Percentiles rank a stretch among this genome's conserved stretches.
Evolutionary conservation across 495 filamentous ascomycete genomes (phyloP).

Genomic region (Annulohypoxylon bovei): DNA sequence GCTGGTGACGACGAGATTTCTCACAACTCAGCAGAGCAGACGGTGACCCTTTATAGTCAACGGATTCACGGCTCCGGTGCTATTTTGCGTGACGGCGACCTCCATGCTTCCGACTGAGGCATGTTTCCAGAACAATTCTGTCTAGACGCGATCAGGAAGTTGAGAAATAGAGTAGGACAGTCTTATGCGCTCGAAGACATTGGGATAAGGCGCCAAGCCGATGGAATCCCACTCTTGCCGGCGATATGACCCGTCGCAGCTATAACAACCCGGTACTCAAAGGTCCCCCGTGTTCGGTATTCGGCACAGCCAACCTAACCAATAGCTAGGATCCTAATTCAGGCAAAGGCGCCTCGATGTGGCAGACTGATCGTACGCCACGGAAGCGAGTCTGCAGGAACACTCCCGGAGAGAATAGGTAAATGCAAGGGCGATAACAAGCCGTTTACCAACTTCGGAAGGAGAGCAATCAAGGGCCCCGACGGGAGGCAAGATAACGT

Average conservation of each 20-base stretch:
- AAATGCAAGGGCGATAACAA: slow-evolving; percentile 26
- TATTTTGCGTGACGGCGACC: slow-evolving; percentile 9
- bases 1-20: slow-evolving; percentile 12
- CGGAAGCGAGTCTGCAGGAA: slow-evolving; percentile 31
- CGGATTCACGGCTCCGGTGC: slow-evolving; percentile 13
- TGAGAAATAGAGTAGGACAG: slow-evolving; percentile 19
- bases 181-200: slow-evolving; percentile 3
- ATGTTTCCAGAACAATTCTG: slow-evolving; percentile 29
- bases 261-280: slow-evolving; percentile 24
- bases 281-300: slow-evolving; percentile 17
- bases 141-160: slow-evolving; percentile 35
- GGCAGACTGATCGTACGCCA: slow-evolving; percentile 1
- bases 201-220: slow-evolving; percentile 27
- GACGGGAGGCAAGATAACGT: slow-evolving; percentile 24
- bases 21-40: slow-evolving; percentile 11
- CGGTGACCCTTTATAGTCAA: slow-evolving; percentile 28
- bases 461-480: slow-evolving; percentile 14
- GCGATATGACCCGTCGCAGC: slow-evolving; percentile 35
- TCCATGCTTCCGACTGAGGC: neutral
- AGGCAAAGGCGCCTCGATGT: slow-evolving; percentile 23
- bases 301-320: slow-evolving; percentile 5
- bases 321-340: slow-evolving; percentile 24
- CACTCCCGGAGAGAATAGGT: slow-evolving; percentile 9
- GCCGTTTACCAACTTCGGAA: slow-evolving; percentile 36
- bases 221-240: slow-evolving; percentile 38